Evolutionary conservation across 1,139 yeast species (phyloP).

Genomic region (Suhomyces atakaporum): DNA sequence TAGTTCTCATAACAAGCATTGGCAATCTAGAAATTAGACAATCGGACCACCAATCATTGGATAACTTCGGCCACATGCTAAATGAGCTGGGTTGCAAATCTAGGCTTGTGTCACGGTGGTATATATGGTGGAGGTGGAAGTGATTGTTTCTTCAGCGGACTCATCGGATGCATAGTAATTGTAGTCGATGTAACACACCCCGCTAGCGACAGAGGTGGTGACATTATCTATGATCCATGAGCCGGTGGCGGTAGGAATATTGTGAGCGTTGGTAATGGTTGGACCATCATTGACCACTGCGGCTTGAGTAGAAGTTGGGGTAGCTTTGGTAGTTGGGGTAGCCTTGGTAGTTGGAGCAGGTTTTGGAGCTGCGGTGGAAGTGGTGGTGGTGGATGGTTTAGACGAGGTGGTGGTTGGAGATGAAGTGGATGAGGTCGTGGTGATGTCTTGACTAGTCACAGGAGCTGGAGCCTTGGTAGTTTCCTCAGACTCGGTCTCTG

Average conservation of each 20-base stretch:
- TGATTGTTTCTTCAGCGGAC: constrained; percentile 32
- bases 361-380: constrained; percentile 12
- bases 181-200: constrained; percentile 45
- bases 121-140: constrained; percentile 41
- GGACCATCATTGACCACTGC: constrained; percentile 27
- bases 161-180: constrained; percentile 43
- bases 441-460: constrained; percentile 1
- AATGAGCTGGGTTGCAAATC: constrained; percentile 1
- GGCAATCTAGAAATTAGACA: constrained; percentile 11
- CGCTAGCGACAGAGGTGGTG: constrained; percentile 35
- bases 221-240: constrained; percentile 43
- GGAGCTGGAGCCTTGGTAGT: constrained; percentile 14
- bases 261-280: constrained; percentile 31
- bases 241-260: constrained; percentile 37
- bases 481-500: constrained; percentile 11
- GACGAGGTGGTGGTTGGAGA: constrained; percentile 9
- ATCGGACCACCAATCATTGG: constrained; percentile 7
- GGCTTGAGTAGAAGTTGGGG: constrained; percentile 15
- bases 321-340: constrained; percentile 13
- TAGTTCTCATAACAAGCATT: constrained; percentile 14
- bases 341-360: constrained; percentile 13
- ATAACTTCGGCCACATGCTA: constrained; percentile 5
- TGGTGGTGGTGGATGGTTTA: constrained; percentile 8
- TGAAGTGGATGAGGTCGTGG: constrained; percentile 5
- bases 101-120: constrained; percentile 35